Evolutionary conservation across 2,329 filamentous ascomycete genomes (phyloP).

Genomic region (Mycocentrospora acerina): DNA sequence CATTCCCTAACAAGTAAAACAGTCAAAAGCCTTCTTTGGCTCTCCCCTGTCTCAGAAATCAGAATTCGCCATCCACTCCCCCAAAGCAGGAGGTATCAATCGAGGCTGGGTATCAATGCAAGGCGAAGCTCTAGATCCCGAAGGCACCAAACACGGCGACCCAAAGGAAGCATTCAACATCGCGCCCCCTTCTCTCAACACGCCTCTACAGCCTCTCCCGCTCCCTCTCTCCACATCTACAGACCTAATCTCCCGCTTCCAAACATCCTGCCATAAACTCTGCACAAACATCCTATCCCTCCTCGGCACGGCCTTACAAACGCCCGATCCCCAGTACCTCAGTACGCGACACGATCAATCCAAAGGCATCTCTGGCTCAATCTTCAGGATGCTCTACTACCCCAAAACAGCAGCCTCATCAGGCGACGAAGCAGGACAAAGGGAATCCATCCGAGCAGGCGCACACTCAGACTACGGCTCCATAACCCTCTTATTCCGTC

Average conservation of each 20-base stretch:
- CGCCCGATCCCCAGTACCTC: conserved; percentile 57
- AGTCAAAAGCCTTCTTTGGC: conserved; percentile 74
- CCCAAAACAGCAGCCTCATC: conserved; percentile 25
- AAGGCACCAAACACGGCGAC: conserved; percentile 77
- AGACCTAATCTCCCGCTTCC: conserved; percentile 65
- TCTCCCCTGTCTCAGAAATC: conserved; percentile 72
- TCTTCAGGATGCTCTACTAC: conserved; percentile 58
- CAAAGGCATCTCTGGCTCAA: conserved; percentile 53
- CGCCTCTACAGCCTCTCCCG: conserved; percentile 72
- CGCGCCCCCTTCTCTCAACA: conserved; percentile 63
- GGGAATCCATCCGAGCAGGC: conserved; percentile 70
- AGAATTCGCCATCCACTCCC: conserved; percentile 70
- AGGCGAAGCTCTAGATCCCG: conserved; percentile 82
- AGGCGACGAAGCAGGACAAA: conserved; percentile 47
- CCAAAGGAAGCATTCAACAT: conserved; percentile 88
- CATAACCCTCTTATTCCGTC: conserved; percentile 76
- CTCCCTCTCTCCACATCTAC: conserved; percentile 61
- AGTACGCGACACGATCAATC: conserved; percentile 59
- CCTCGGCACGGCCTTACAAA: conserved; percentile 73
- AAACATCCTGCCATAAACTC: conserved; percentile 68
- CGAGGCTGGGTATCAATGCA: conserved; percentile 88
- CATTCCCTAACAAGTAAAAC: conserved; percentile 1
- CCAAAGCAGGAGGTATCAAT: conserved; percentile 62
- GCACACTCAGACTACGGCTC: conserved; percentile 86
- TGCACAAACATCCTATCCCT: conserved; percentile 73